Evolutionary conservation across 2,329 filamentous ascomycete species (phyloP).

Genomic region (Herpotrichia juniperi): DNA sequence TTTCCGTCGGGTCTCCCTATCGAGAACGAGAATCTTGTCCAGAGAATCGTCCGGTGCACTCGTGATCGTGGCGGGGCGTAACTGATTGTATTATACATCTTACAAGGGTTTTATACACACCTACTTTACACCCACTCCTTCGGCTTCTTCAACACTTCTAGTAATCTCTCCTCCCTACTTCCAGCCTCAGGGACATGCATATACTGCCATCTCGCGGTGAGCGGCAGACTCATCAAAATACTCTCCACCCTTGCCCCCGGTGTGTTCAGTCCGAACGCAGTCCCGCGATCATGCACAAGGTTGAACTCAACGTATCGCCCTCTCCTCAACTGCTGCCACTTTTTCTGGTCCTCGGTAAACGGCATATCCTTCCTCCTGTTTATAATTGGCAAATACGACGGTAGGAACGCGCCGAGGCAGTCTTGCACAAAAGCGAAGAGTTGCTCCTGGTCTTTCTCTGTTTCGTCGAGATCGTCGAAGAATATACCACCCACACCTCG

Average conservation of each 20-base stretch:
- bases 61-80: too few relatives aligned
- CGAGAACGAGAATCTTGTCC: too few relatives aligned
- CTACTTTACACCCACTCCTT: slow-evolving; percentile 60
- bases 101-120: neutral
- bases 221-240: slow-evolving; percentile 94
- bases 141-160: slow-evolving; percentile 71
- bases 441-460: slow-evolving; percentile 84
- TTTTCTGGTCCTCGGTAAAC: slow-evolving; percentile 83
- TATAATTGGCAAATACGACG: slow-evolving; percentile 88
- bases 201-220: slow-evolving; percentile 94
- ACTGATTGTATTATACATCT: too few relatives aligned
- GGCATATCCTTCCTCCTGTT: slow-evolving; percentile 90
- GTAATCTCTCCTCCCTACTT: slow-evolving; percentile 77
- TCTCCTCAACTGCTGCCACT: slow-evolving; percentile 93
- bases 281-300: slow-evolving; percentile 93
- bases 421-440: slow-evolving; percentile 89
- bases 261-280: slow-evolving; percentile 90
- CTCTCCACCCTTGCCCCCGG: slow-evolving; percentile 92
- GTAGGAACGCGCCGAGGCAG: slow-evolving; percentile 84
- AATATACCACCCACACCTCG: slow-evolving; percentile 96
- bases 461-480: slow-evolving; percentile 94
- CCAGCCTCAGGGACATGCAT: slow-evolving; percentile 85
- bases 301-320: slow-evolving; percentile 99
- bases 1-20: too few relatives aligned
- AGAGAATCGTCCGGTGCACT: too few relatives aligned